These are phyloP conservation scores for Vinca major DNA, from an alignment of 305 asterid genomes.

Conservation along the genomic window DNA sequence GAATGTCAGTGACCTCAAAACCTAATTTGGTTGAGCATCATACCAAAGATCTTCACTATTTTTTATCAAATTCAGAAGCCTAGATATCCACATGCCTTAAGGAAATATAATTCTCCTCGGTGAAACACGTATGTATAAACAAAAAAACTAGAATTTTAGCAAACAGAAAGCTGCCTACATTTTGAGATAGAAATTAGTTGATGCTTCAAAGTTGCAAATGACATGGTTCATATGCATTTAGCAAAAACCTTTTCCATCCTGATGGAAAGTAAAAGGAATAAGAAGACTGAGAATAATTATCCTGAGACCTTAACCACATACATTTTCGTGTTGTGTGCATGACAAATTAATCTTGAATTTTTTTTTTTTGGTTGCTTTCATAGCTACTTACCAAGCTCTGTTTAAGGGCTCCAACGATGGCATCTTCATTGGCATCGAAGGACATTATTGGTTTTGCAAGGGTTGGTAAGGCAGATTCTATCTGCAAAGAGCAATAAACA, in stretches of 20 bases:
- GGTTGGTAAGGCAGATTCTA: conserved; percentile 89
- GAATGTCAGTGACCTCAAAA: neutral
- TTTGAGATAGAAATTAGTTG: neutral
- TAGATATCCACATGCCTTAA: conserved; percentile 16
- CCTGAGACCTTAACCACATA: neutral
- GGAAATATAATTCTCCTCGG: neutral
- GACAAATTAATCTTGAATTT: neutral
- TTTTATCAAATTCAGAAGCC: conserved; percentile 5
- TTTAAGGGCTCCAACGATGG: conserved; percentile 78
- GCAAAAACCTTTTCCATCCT: neutral
- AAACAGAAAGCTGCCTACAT: neutral
- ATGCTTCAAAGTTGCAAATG: neutral
- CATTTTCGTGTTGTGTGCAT: neutral
- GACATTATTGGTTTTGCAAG: conserved; percentile 94
- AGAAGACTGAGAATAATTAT: neutral
- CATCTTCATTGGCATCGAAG: conserved; percentile 93
- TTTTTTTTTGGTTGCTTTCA: neutral
- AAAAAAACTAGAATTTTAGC: neutral
- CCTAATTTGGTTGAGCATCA: neutral
- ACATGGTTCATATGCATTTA: neutral
- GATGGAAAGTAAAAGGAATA: neutral
- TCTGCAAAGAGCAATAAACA: conserved; percentile 44
- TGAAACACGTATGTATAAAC: neutral
- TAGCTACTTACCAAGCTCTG: conserved; percentile 71
- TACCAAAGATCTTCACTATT: neutral